Base-by-base conservation (phyloP, 352 stramenopile species). In the Phytophthora cryptogea region DNA sequence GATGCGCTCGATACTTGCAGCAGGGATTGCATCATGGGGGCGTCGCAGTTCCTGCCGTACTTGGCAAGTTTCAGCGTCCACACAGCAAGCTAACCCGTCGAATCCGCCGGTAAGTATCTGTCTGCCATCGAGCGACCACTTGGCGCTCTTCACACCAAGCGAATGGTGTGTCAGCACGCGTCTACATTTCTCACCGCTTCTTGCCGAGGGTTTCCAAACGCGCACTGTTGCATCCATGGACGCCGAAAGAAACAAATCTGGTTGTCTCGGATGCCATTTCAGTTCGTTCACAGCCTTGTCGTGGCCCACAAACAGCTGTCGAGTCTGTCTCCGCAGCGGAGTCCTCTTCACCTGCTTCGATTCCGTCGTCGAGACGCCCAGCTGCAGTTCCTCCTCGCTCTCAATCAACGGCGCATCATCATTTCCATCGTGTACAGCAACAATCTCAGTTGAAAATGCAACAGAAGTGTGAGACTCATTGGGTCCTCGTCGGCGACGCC, bases 151-250 rank as follows among this genome's bases (percentile, higher is more conserved):
- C 16, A 90, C 80, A 30, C 74, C 76, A 5, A 72, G 58, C 0
- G 37, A 64, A 41, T 86, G 72, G 31, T 76, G 61, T 8, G 11
- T 14, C 27, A 84, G 31, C 23, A 37, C 27, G 35, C 59, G 53
- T 11, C 28, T 17, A 7, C 50, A 63, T 20, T 16, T 60, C 5
- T 45, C 36, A 11, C 49, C 32, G 10, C 31, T 32, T 17, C 16
- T 30, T 4, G 7, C 16, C 3, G 62, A 59, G 30, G 36, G 35
- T 54, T 62, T 64, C 80, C 80, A 90, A 5, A 90, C 48, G 6
- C 74, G 72, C 3, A 87, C 65, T 1, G 64, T 74, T 27, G 52
- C 45, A 59, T 90, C 80, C 80, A 88, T 86, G 0, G 78, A 84
- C n/a, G 78, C 74, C 5, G 80, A 87, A 0, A 87, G 52, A 40